Evolutionary conservation across 768 basidiomycete species (phyloP), one percentile per base, ranked within the genome.

Genomic region (Myochromella boudieri): DNA sequence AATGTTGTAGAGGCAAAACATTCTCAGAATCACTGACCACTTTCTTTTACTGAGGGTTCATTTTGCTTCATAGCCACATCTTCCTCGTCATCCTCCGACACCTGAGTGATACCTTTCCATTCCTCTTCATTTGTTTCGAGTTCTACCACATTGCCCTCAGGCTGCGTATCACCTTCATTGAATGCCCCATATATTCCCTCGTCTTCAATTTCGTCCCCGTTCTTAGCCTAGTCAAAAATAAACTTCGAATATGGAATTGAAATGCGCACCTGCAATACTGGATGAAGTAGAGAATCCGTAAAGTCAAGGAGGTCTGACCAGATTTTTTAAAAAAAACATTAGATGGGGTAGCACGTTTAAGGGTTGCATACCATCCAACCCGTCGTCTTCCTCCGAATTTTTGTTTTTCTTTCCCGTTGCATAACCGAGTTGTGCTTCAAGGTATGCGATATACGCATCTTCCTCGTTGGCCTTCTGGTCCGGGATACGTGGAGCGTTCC

Each of bases 401-500:
- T 63, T 75, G 52, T 76, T 74, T 42, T 70, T 68, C 46, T 71
- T 64, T 36, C 68, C 60, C 47, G 75, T 68, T 27, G 63, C 41
- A 56, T 84, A 72, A 3, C 88, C 84, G 14, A 97, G 76, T 62
- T 84, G 86, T 0, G 76, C 71, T 63, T 97, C 95, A 9, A 97
- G 68, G 66, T 87, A 84, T 0, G 82, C 76, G 34, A 97, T 97
- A 60, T 95, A 91, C 0, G 77, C 76, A 58, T 95, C 93, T 56
- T 98, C 95, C 26, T 86, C 77, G 24, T 72, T 66, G 50, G 90
- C 79, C 46, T 68, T 66, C 25, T 61, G 69, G 33, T 48, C 25
- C 15, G 34, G 51, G 54, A 21, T 42, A 14, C 29, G 53, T 21
- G 42, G 20, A 12, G 34, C 14, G 41, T 42, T 45, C 33, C 53